Evolutionary conservation across 164 flowering plant genomes (phyloP).

Genomic region (Brasenia schreberi): DNA sequence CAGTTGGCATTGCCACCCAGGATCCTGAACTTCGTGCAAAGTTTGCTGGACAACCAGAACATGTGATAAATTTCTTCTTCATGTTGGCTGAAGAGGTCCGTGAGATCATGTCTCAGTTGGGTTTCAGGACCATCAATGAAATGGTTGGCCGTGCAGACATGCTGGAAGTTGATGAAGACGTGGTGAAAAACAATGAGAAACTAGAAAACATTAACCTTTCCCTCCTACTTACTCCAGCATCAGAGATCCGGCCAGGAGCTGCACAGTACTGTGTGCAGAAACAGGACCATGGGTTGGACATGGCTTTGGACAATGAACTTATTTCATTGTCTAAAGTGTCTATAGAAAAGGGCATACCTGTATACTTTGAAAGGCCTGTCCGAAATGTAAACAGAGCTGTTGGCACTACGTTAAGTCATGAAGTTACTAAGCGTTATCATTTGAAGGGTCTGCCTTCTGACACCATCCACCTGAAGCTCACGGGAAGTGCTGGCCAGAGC

Average conservation of each 20-base stretch:
- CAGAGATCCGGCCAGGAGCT: conserved; percentile 84
- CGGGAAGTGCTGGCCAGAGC: conserved; percentile 99
- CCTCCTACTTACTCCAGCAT: conserved; percentile 72
- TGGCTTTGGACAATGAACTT: conserved; percentile 78
- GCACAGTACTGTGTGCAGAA: conserved; percentile 88
- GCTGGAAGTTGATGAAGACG: conserved; percentile 90
- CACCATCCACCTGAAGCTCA: conserved; percentile 75
- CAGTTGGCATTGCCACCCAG: conserved; percentile 99
- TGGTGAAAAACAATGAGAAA: conserved; percentile 64
- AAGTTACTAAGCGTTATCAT: conserved; percentile 79
- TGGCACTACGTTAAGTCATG: conserved; percentile 99
- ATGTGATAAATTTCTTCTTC: conserved; percentile 94
- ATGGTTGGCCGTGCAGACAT: conserved; percentile 98
- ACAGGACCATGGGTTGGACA: conserved; percentile 95
- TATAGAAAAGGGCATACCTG: conserved; percentile 65
- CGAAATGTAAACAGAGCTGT: conserved; percentile 87
- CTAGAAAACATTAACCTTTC: conserved; percentile 84
- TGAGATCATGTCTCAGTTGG: conserved; percentile 89
- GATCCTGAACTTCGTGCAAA: conserved; percentile 96
- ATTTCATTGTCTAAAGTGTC: conserved; percentile 56
- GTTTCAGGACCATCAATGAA: conserved; percentile 74
- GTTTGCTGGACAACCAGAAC: conserved; percentile 99
- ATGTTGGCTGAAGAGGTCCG: conserved; percentile 96
- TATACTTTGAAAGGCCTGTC: conserved; percentile 72
- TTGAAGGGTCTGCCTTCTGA: conserved; percentile 75